Evolutionary conservation across 2,329 filamentous ascomycete genomes (phyloP).

Genomic region (Talaromyces marneffei): DNA sequence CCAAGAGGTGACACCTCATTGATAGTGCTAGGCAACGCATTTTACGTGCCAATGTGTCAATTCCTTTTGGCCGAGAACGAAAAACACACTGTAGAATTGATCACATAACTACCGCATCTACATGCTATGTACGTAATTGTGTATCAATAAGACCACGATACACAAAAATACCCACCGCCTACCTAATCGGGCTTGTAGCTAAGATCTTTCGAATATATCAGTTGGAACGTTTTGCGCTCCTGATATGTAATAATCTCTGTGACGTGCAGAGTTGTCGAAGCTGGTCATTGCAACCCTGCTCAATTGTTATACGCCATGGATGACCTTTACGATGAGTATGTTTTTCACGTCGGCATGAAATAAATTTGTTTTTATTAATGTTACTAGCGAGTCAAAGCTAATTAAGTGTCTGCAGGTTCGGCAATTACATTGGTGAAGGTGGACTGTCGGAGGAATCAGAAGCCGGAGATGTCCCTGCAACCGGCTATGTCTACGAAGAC

Average conservation of each 20-base stretch:
- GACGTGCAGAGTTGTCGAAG: background rate
- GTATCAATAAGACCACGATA: background rate
- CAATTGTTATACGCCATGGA: slow-evolving; percentile 57
- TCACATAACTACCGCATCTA: background rate
- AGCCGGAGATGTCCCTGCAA: slow-evolving; percentile 67
- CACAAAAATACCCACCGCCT: slow-evolving; percentile 7
- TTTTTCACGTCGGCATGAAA: background rate
- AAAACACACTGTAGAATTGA: background rate
- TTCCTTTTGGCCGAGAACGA: background rate
- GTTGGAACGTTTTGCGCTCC: background rate
- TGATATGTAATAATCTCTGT: background rate
- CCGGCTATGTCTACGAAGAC: slow-evolving; percentile 72
- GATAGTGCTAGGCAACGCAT: background rate
- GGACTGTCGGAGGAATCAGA: slow-evolving; percentile 78
- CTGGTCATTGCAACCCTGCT: background rate
- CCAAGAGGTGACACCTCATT: background rate
- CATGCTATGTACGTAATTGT: background rate
- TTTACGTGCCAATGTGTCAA: background rate
- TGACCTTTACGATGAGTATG: slow-evolving; percentile 92
- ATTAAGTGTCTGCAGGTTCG: slow-evolving; percentile 59
- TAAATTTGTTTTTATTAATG: background rate
- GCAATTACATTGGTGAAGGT: slow-evolving; percentile 96
- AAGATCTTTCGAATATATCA: background rate
- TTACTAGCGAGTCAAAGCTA: background rate
- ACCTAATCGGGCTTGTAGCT: background rate